Percentiles rank a stretch among this genome's conserved stretches.
Evolutionary conservation across 1,139 yeast species (phyloP).

Genomic region (Fermentozyma sake): DNA sequence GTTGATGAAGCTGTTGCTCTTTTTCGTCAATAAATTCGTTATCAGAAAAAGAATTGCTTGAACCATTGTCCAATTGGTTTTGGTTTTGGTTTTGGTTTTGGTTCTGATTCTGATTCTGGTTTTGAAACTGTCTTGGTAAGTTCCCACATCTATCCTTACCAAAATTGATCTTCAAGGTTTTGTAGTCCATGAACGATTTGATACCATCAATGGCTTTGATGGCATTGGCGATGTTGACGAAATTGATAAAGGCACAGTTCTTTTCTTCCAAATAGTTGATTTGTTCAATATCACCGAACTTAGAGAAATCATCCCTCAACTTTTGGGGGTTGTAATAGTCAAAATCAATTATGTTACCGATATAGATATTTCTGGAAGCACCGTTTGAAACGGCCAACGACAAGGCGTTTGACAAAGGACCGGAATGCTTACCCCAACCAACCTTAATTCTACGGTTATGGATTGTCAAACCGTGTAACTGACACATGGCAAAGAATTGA

Average conservation of each 20-base stretch:
- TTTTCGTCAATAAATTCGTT: constrained; percentile 23
- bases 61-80: constrained; percentile 17
- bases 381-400: constrained; percentile 89
- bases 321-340: constrained; percentile 51
- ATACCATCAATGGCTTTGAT: constrained; percentile 70
- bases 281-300: constrained; percentile 79
- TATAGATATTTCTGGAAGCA: constrained; percentile 86
- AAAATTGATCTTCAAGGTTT: constrained; percentile 53
- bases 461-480: constrained; percentile 73
- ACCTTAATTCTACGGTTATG: constrained; percentile 79
- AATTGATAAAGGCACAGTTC: constrained; percentile 79
- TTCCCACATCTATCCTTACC: constrained; percentile 95
- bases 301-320: constrained; percentile 60
- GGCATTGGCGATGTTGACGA: constrained; percentile 77
- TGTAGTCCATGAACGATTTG: constrained; percentile 38
- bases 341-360: constrained; percentile 58
- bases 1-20: no score
- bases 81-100: no score
- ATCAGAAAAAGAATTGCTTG: constrained; percentile 25
- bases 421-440: constrained; percentile 97
- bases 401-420: constrained; percentile 78
- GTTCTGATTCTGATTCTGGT: constrained; percentile 18
- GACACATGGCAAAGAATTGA: constrained; percentile 85
- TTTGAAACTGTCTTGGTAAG: constrained; percentile 54
- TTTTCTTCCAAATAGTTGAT: constrained; percentile 74